A percentile compares a stretch with the other conserved stretches of the same genome.
These are phyloP conservation scores for Juglanconis juglandina DNA, from an alignment of 2,329 filamentous ascomycete species.

Conservation along the genomic window DNA sequence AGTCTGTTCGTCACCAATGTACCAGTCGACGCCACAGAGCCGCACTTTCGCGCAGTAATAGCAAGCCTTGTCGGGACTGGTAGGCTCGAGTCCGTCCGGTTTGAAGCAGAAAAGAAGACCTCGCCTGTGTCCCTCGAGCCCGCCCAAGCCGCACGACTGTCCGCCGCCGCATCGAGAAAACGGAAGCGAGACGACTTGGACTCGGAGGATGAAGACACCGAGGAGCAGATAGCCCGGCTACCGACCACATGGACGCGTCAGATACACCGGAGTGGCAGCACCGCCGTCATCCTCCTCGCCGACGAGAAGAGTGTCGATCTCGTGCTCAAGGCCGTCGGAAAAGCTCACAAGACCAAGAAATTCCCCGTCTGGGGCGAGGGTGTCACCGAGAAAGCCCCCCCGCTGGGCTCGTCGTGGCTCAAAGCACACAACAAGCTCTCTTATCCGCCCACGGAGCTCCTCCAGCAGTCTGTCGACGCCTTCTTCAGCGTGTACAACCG, in stretches of 20 bases:
- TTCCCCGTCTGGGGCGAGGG: conserved; percentile 68
- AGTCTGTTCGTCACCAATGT: conserved; percentile 90
- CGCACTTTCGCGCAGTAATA: conserved; percentile 74
- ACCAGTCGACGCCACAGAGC: conserved; percentile 76
- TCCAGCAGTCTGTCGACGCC: conserved; percentile 75
- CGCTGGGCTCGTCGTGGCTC: conserved; percentile 55
- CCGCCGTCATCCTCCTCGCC: conserved; percentile 78
- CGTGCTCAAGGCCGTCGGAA: conserved; percentile 71
- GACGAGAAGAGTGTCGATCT: conserved; percentile 75
- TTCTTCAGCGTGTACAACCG: conserved; percentile 81
- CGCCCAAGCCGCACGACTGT: conserved; percentile 37
- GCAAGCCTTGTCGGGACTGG: conserved; percentile 70
- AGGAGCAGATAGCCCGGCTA: conserved; percentile 59
- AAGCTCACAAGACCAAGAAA: conserved; percentile 56
- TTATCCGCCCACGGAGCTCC: conserved; percentile 63
- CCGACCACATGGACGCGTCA: conserved; percentile 71
- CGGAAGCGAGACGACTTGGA: conserved; percentile 41
- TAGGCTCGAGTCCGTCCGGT: conserved; percentile 72
- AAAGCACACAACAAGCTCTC: conserved; percentile 67
- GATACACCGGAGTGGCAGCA: conserved; percentile 70
- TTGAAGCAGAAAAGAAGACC: conserved; percentile 59
- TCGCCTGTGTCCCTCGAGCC: conserved; percentile 40
- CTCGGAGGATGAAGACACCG: conserved; percentile 44
- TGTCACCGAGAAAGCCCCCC: conserved; percentile 52
- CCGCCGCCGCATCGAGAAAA: conserved; percentile 43